These are phyloP conservation scores for Naganishia sp. DNA, from an alignment of 1,284 basidiomycete species.

Conservation along the genomic window DNA sequence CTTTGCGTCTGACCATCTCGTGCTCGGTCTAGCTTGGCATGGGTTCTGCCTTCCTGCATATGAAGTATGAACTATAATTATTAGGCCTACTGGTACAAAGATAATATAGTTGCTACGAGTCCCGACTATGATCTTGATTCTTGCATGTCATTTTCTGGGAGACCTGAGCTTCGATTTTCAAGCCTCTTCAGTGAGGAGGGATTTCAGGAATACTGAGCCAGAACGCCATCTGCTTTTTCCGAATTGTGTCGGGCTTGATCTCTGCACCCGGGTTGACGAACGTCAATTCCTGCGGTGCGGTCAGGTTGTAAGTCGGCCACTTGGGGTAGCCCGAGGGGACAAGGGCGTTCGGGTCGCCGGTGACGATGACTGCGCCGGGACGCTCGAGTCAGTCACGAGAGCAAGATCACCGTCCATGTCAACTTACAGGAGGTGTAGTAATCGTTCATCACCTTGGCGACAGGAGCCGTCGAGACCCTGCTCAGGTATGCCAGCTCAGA, in stretches of 20 bases:
- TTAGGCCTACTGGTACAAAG: too few species aligned
- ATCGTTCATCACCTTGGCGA: conserved; percentile 18
- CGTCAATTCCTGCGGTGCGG: conserved; percentile 13
- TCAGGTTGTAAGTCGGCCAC: conserved; percentile 19
- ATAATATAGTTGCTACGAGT: too few species aligned
- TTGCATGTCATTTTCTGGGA: too few species aligned
- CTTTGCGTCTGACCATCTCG: too few species aligned
- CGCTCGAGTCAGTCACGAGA: neutral
- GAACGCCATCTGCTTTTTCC: conserved; percentile 17
- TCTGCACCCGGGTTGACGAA: conserved; percentile 4
- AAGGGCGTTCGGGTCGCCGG: conserved; percentile 22
- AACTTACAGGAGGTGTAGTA: conserved; percentile 28
- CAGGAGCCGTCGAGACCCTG: conserved; percentile 1
- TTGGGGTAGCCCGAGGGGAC: conserved; percentile 6
- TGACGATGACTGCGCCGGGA: conserved; percentile 20
- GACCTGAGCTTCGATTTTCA: too few species aligned
- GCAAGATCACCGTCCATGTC: neutral
- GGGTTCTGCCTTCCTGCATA: too few species aligned
- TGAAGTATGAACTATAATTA: too few species aligned
- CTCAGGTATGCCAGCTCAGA: conserved; percentile 20
- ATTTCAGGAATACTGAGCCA: conserved; percentile 26
- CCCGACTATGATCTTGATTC: too few species aligned
- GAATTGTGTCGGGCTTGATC: conserved; percentile 12
- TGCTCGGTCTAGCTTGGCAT: too few species aligned
- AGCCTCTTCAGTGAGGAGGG: conserved; percentile 16